phyloP scores from a whole-genome alignment of 208 protist species.

The Leishmania major region DNA sequence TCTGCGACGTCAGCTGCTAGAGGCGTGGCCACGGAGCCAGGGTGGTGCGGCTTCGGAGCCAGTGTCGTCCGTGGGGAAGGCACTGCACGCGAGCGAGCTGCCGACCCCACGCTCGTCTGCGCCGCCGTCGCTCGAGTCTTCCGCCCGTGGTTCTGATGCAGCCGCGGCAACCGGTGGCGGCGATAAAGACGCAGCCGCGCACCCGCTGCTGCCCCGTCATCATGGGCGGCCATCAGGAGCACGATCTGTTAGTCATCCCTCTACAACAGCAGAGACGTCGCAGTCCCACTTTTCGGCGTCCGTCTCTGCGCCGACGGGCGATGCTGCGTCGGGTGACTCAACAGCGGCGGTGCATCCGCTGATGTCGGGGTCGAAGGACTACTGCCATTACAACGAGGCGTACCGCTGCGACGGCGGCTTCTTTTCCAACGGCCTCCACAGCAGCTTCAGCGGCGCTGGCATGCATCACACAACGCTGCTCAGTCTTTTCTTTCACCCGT shows the following conservation, averaged over 20 bases:
- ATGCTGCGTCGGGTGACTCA: not conserved
- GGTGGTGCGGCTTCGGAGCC: not conserved
- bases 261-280: not conserved
- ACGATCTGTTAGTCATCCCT: not conserved
- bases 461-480: slow-evolving; percentile 20
- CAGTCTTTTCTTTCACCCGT: slow-evolving; percentile 33
- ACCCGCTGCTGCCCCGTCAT: slow-evolving; percentile 31
- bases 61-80: not conserved
- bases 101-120: slow-evolving; percentile 4
- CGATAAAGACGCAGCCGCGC: slow-evolving; percentile 12
- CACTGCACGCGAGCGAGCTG: not conserved
- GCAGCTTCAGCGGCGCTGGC: slow-evolving; percentile 5
- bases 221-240: slow-evolving; percentile 1
- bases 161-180: not conserved
- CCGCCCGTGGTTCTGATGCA: slow-evolving; percentile 22
- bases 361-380: not conserved
- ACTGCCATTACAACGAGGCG: slow-evolving; percentile 5
- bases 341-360: not conserved
- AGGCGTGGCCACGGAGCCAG: slow-evolving; percentile 4
- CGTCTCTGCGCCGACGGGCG: not conserved
- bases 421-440: slow-evolving; percentile 24
- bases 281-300: not conserved
- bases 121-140: slow-evolving; percentile 25
- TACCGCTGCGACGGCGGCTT: slow-evolving; percentile 23
- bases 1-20: slow-evolving; percentile 25